Evolutionary conservation across 2,329 filamentous ascomycete genomes (phyloP).

Genomic region (Cladophialophora exuberans): DNA sequence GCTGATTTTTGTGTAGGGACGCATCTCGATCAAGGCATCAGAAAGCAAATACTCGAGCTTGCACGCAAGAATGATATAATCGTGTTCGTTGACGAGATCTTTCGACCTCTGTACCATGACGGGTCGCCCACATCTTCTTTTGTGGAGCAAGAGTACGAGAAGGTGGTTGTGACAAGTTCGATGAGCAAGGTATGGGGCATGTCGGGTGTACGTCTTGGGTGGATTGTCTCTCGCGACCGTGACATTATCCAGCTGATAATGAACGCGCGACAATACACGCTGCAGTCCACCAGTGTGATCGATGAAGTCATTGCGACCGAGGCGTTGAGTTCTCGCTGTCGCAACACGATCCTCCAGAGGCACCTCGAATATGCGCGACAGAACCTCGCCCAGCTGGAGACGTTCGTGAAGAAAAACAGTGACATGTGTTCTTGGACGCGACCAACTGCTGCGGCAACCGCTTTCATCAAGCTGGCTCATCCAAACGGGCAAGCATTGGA

Average conservation of each 20-base stretch:
- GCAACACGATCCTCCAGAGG: constrained; percentile 63
- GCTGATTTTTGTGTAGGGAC: constrained; percentile 51
- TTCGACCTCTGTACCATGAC: constrained; percentile 78
- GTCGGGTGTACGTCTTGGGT: constrained; percentile 80
- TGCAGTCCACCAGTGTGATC: constrained; percentile 78
- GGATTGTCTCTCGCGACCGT: constrained; percentile 72
- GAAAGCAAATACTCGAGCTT: constrained; percentile 63
- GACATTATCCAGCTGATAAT: constrained; percentile 67
- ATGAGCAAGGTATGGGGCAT: constrained; percentile 86
- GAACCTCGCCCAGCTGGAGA: constrained; percentile 67
- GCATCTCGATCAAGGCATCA: constrained; percentile 66
- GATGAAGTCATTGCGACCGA: constrained; percentile 79
- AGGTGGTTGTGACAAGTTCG: constrained; percentile 74
- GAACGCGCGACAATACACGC: constrained; percentile 76
- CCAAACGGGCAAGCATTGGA: constrained; percentile 64
- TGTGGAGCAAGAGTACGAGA: constrained; percentile 61
- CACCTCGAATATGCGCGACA: constrained; percentile 69
- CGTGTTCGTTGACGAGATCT: constrained; percentile 80
- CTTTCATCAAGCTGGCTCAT: constrained; percentile 70
- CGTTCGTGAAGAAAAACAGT: constrained; percentile 63
- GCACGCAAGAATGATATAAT: constrained; percentile 66
- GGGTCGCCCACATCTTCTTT: constrained; percentile 41
- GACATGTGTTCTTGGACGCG: constrained; percentile 70
- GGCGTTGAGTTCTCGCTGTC: constrained; percentile 67
- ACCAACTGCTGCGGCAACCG: constrained; percentile 77